phyloP scores from a whole-genome alignment of 495 filamentous ascomycete genomes.

The Aspergillus baeticus region DNA sequence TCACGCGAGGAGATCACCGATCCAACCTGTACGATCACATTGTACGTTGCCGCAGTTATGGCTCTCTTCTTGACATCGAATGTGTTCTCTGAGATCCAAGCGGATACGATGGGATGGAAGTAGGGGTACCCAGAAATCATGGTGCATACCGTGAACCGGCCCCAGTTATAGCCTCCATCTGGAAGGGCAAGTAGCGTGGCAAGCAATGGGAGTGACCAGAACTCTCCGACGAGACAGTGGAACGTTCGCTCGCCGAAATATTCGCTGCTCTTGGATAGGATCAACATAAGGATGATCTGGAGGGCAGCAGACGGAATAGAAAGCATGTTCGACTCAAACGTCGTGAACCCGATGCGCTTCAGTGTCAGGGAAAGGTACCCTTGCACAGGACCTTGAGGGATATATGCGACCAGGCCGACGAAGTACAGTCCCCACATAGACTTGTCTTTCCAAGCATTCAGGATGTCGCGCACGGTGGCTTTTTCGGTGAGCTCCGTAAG shows the following conservation, averaged over 20 bases:
- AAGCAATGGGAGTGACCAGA: constrained; percentile 47
- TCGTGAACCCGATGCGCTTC: constrained; percentile 39
- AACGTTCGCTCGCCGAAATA: constrained; percentile 45
- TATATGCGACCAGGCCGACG: constrained; percentile 48
- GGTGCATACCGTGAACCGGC: constrained; percentile 38
- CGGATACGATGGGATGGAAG: constrained; percentile 42
- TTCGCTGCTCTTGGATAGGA: constrained; percentile 40
- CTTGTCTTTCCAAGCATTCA: constrained; percentile 29
- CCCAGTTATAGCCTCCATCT: constrained; percentile 36
- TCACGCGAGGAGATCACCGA: constrained; percentile 30
- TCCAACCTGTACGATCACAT: constrained; percentile 41
- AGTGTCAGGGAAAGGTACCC: constrained; percentile 43
- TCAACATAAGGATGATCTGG: constrained; percentile 46
- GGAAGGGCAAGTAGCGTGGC: constrained; percentile 38
- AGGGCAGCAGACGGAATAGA: constrained; percentile 42
- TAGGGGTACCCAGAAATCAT: constrained; percentile 45
- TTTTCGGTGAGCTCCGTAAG: constrained; percentile 30
- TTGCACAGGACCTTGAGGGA: constrained; percentile 41
- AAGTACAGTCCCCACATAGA: constrained; percentile 46
- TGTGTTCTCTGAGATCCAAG: constrained; percentile 43
- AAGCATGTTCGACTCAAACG: constrained; percentile 47
- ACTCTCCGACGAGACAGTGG: constrained; percentile 41
- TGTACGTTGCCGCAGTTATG: constrained; percentile 44
- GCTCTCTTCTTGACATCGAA: constrained; percentile 41
- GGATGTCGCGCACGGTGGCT: constrained; percentile 29